Base-by-base conservation (phyloP, 1,139 yeast genomes). In the Geotrichum macrosporum region DNA sequence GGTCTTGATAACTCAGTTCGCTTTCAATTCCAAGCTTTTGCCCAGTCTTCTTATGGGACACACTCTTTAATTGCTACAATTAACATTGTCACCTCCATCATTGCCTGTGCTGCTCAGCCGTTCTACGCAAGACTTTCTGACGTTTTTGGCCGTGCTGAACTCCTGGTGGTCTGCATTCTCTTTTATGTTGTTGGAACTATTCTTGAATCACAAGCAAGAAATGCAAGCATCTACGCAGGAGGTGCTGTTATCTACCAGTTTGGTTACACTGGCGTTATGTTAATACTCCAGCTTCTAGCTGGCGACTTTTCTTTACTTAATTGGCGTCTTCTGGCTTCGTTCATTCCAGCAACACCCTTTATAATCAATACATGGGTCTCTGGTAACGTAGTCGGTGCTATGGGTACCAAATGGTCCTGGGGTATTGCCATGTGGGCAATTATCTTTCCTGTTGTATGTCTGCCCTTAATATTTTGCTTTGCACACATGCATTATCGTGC, bases 391-490 rank as follows among this genome's bases (percentile, higher is more conserved):
- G 67, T 76, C 8, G 55, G 60, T 4, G 70, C 65, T 8, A 62
- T 68, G 34, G 71, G 67, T 45, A 32, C 41, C 35, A 58, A 69
- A 35, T 83, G 94, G 94, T 72, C 76, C 32, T 83, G 81, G 78
- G 81, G 81, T 57, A 79, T 82, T 56, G 89, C 83, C 35, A 81
- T 83, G 76, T 84, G 85, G 85, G 88, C 88, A 1, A 80, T 81
- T 59, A 80, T 84, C 52, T 74, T 80, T 68, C 89, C 92, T 22
- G 69, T 81, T 29, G 62, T 77, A 4, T 71, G 81, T 56, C 50
- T 83, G 19, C 92, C 92, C 21, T 65, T 84, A 48, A 56, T 80
- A 24, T 52, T 53, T 9, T 74, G 81, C 56, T 68, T 80, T 57
- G 33, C 71, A 9, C 83, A 81, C 61, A 80, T 81, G 83, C 62